A percentile compares a stretch with the other conserved stretches of the same genome.
phyloP scores from a whole-genome alignment of 306 rosid species.

The Acacia acuminata region DNA sequence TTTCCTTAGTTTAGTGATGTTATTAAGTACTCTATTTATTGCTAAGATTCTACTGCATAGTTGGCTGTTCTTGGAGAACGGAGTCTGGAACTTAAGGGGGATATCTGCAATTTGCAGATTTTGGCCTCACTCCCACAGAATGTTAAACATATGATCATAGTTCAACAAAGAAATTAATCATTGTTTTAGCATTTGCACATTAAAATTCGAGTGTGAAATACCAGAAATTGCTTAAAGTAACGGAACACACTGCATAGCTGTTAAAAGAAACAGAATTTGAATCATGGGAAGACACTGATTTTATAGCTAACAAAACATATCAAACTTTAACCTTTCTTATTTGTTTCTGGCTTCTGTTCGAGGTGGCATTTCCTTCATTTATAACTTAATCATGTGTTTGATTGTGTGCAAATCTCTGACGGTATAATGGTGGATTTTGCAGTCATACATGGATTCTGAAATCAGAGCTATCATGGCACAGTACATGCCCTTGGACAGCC shows the following conservation, averaged over 20 bases:
- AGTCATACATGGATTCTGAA: conserved; percentile 96
- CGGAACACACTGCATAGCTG: not conserved
- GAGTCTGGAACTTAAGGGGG: not conserved
- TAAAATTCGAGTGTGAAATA: not conserved
- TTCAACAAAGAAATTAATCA: not conserved
- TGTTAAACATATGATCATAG: not conserved
- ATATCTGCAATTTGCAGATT: not conserved
- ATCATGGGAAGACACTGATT: not conserved
- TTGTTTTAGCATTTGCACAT: not conserved
- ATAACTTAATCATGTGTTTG: not conserved
- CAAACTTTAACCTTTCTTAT: not conserved
- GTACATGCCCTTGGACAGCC: conserved; percentile 96
- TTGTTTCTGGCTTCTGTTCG: not conserved
- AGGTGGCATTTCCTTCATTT: not conserved
- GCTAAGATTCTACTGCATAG: conserved; percentile 3
- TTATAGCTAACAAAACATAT: not conserved
- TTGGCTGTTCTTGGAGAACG: not conserved
- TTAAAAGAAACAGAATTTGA: not conserved
- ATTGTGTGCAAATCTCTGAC: conserved; percentile 1
- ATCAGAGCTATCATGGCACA: conserved; percentile 97
- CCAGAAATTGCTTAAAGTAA: not conserved
- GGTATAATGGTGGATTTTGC: conserved; percentile 49
- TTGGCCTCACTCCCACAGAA: not conserved
- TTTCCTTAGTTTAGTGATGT: conserved; percentile 30
- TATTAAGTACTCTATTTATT: conserved; percentile 2